These are phyloP conservation scores for Dactylis glomerata DNA, from an alignment of 176 grass and related monocot genomes.

Conservation along the genomic window DNA sequence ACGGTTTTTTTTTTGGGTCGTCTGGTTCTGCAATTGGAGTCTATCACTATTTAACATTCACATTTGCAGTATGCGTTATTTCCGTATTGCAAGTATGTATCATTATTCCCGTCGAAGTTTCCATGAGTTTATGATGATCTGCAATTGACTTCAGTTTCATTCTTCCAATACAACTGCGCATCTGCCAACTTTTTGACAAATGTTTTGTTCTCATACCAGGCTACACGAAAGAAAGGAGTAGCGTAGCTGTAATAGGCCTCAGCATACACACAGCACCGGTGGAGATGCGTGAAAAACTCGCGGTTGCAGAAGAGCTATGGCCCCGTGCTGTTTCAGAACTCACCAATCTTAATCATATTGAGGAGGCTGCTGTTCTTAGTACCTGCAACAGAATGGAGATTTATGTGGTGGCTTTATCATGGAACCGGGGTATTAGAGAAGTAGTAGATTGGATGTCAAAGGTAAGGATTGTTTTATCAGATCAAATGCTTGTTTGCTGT, in stretches of 20 bases:
- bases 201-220: slow-evolving; percentile 44
- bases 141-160: not conserved
- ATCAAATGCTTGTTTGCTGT: not conserved
- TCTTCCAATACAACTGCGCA: not conserved
- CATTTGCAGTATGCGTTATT: not conserved
- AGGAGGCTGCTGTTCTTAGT: slow-evolving; percentile 97
- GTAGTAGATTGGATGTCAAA: slow-evolving; percentile 97
- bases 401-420: slow-evolving; percentile 86
- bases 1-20: too few species aligned
- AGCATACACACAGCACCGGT: slow-evolving; percentile 92
- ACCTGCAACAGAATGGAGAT: slow-evolving; percentile 99
- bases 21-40: not conserved
- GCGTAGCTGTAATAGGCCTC: slow-evolving; percentile 86
- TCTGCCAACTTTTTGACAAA: slow-evolving; percentile 12
- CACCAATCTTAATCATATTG: slow-evolving; percentile 79
- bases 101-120: not conserved
- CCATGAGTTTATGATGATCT: not conserved
- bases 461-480: slow-evolving; percentile 43
- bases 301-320: slow-evolving; percentile 87
- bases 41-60: not conserved
- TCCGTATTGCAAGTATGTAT: not conserved
- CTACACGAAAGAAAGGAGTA: slow-evolving; percentile 96
- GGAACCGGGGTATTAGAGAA: slow-evolving; percentile 92
- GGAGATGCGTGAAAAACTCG: slow-evolving; percentile 94
- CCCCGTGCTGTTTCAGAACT: slow-evolving; percentile 85